Conservation (phyloP, 139 green algal genomes). For the Spirogloea muscicola region DNA sequence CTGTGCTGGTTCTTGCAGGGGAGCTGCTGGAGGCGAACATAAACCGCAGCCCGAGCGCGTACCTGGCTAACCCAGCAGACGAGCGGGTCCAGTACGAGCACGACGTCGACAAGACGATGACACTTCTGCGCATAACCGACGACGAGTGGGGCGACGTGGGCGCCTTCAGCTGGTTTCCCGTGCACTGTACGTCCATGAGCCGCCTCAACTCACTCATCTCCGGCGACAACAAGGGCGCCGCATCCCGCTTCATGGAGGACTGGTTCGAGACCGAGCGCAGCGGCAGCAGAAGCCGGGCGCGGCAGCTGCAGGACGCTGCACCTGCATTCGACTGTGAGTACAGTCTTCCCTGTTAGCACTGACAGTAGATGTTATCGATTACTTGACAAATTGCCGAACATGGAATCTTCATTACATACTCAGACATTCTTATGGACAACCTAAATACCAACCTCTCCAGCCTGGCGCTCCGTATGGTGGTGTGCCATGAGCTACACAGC, state of each 20-base stretch:
- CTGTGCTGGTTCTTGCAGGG: slow-evolving; percentile 3
- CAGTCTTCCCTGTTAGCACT: no score
- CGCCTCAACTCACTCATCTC: slow-evolving; percentile 78
- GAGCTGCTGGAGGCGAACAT: slow-evolving; percentile 61
- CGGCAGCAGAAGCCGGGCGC: background rate
- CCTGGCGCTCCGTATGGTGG: no score
- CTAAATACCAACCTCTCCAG: no score
- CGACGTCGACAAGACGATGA: slow-evolving; percentile 69
- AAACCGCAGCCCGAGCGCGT: slow-evolving; percentile 79
- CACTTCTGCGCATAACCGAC: slow-evolving; percentile 58
- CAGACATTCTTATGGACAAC: no score
- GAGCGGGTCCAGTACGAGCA: slow-evolving; percentile 62
- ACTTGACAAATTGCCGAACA: no score
- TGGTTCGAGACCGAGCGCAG: slow-evolving; percentile 23
- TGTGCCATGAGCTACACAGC: no score
- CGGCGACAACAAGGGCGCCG: slow-evolving; percentile 82
- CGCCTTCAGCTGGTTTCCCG: slow-evolving; percentile 69
- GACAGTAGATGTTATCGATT: no score
- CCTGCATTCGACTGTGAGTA: no score
- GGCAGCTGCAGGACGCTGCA: no score
- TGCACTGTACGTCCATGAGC: slow-evolving; percentile 86
- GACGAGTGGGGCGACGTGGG: slow-evolving; percentile 15
- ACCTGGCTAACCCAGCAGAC: slow-evolving; percentile 65
- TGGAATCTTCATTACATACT: no score
- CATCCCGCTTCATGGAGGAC: slow-evolving; percentile 66